Evolutionary conservation across 1,139 yeast species (phyloP).

Genomic region (Protomyces inundatus): DNA sequence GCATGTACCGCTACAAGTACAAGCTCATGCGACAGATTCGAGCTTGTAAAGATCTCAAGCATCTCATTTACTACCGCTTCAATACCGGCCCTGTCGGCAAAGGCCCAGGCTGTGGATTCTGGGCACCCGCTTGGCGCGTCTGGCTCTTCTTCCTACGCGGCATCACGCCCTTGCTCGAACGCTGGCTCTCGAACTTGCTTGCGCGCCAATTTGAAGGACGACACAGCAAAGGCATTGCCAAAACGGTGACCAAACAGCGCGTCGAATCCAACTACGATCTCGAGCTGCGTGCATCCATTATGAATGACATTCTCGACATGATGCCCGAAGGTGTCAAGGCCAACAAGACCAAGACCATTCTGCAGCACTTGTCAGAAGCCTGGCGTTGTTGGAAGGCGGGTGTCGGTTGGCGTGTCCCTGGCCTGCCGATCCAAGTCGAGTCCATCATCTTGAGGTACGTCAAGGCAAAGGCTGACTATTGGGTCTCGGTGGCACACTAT

Average conservation of each 20-base stretch:
- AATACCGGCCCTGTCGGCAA: constrained; percentile 71
- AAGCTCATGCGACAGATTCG: constrained; percentile 97
- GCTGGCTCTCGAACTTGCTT: constrained; percentile 89
- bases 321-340: constrained; percentile 92
- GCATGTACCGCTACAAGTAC: constrained; percentile 93
- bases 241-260: constrained; percentile 91
- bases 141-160: constrained; percentile 94
- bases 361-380: constrained; percentile 94
- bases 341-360: constrained; percentile 75
- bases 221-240: constrained; percentile 82
- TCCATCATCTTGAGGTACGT: constrained; percentile 81
- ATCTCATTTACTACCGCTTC: constrained; percentile 77
- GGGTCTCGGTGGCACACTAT: constrained; percentile 90
- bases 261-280: constrained; percentile 91
- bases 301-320: constrained; percentile 95
- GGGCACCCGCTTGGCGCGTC: constrained; percentile 99
- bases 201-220: constrained; percentile 97
- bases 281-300: constrained; percentile 86
- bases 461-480: constrained; percentile 93
- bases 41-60: constrained; percentile 91
- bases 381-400: constrained; percentile 99
- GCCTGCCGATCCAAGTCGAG: constrained; percentile 85
- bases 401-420: constrained; percentile 97
- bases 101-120: constrained; percentile 98
- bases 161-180: constrained; percentile 80